phyloP scores from a whole-genome alignment of 192 early-diverging fungal genomes.

The Entomortierella chlamydospora region DNA sequence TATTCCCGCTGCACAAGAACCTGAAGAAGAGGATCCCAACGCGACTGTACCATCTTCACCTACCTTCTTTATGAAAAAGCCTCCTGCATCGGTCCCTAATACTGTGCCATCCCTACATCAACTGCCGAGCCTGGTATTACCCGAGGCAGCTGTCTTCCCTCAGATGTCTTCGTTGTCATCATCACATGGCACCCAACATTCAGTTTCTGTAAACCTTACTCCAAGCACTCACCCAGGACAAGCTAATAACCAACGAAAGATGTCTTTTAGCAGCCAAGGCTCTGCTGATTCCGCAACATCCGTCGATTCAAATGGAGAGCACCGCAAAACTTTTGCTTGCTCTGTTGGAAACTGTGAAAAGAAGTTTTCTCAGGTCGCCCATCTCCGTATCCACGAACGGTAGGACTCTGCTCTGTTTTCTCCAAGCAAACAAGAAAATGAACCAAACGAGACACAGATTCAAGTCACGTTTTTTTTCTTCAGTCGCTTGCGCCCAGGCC shows the following conservation, averaged over 20 bases:
- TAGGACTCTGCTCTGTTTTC: conserved; percentile 1
- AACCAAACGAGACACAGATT: background rate
- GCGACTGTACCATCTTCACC: conserved; percentile 51
- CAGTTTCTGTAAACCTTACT: conserved; percentile 18
- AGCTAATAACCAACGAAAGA: conserved; percentile 10
- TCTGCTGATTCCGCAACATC: conserved; percentile 20
- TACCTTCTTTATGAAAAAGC: conserved; percentile 32
- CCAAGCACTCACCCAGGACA: conserved; percentile 28
- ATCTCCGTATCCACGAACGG: conserved; percentile 79
- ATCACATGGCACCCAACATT: background rate
- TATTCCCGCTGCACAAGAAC: background rate
- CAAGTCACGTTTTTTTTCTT: background rate
- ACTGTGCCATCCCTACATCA: conserved; percentile 29
- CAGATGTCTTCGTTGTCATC: background rate
- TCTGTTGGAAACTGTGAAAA: conserved; percentile 68
- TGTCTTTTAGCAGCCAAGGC: conserved; percentile 38
- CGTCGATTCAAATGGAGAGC: conserved; percentile 16
- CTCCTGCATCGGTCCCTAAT: background rate
- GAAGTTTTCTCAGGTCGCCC: conserved; percentile 75
- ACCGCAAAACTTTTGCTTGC: conserved; percentile 46
- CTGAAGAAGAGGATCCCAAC: conserved; percentile 35
- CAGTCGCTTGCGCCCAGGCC: background rate
- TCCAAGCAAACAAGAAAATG: background rate
- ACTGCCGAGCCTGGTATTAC: conserved; percentile 23
- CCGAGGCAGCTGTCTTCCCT: conserved; percentile 17